Percentiles rank a stretch among this genome's conserved stretches.
phyloP scores from a whole-genome alignment of 345 rosid genomes.

The Salix caprea region DNA sequence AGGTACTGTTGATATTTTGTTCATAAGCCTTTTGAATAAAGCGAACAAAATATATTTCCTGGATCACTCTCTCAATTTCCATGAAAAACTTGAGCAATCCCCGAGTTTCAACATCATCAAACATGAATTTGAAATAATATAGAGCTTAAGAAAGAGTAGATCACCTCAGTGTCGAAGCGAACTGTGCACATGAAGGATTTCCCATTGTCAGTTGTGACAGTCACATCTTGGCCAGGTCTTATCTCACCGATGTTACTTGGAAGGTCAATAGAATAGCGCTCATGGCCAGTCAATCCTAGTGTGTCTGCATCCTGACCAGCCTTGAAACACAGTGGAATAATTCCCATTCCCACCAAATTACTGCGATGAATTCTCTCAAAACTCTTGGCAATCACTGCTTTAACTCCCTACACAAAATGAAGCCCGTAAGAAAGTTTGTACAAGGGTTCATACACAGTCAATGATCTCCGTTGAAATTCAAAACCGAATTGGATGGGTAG shows the following conservation, averaged over 20 bases:
- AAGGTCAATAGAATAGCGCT: constrained; percentile 81
- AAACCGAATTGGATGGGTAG: not conserved
- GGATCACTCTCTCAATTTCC: too few relatives aligned
- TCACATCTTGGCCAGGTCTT: constrained; percentile 93
- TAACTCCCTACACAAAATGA: constrained; percentile 63
- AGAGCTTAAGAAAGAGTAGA: not conserved
- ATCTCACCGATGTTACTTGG: constrained; percentile 64
- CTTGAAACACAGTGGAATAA: constrained; percentile 89
- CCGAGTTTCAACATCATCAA: too few relatives aligned
- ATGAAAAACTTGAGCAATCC: too few relatives aligned
- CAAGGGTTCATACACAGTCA: not conserved
- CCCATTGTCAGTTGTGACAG: constrained; percentile 72
- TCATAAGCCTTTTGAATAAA: too few relatives aligned
- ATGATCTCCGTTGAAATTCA: not conserved
- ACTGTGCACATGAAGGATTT: constrained; percentile 86
- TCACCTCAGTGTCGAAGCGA: constrained; percentile 98
- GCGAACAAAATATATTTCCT: too few relatives aligned
- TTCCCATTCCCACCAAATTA: constrained; percentile 98
- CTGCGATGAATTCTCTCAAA: constrained; percentile 98
- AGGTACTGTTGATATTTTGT: too few relatives aligned
- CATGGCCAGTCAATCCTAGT: constrained; percentile 83
- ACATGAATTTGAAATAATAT: not conserved
- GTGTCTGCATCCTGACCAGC: constrained; percentile 90
- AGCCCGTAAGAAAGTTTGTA: constrained; percentile 4
- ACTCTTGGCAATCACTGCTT: constrained; percentile 96